Percentiles rank a stretch among this genome's conserved stretches.
Conservation (phyloP, 495 filamentous ascomycete genomes). For the Rhypophila decipiens region DNA sequence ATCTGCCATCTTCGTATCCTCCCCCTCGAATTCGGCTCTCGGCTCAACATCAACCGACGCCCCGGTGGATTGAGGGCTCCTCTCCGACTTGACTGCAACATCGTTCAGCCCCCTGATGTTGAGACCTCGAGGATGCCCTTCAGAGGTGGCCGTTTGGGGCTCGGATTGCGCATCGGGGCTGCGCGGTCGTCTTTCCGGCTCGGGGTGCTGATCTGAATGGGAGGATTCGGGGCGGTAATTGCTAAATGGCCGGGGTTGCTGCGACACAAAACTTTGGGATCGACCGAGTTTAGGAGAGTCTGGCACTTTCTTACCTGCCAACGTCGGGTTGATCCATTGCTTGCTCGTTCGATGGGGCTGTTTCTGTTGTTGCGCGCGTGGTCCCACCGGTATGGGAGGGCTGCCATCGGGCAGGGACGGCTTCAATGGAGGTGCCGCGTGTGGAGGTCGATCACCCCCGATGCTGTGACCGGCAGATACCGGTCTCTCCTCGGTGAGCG, state of each 20-base stretch:
- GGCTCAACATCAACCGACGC: constrained; percentile 32
- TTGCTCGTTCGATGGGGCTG: constrained; percentile 46
- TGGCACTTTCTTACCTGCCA: constrained; percentile 34
- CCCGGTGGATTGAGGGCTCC: constrained; percentile 33
- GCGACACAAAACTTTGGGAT: constrained; percentile 37
- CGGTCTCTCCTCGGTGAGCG: constrained; percentile 40
- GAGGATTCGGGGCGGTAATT: constrained; percentile 26
- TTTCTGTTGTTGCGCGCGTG: constrained; percentile 42
- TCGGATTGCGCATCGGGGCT: constrained; percentile 42
- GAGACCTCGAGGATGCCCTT: constrained; percentile 25
- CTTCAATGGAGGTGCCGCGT: constrained; percentile 41
- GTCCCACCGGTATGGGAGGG: constrained; percentile 52
- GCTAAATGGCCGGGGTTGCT: constrained; percentile 31
- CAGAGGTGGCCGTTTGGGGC: constrained; percentile 15
- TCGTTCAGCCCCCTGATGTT: constrained; percentile 30
- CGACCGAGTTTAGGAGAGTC: constrained; percentile 39
- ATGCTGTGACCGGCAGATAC: constrained; percentile 24
- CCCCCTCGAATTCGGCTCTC: constrained; percentile 9
- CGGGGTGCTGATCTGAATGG: constrained; percentile 35
- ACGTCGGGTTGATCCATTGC: constrained; percentile 55
- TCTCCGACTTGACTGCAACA: constrained; percentile 23
- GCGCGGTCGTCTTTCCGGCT: constrained; percentile 33
- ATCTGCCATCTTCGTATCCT: constrained; percentile 16
- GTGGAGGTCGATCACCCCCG: constrained; percentile 29
- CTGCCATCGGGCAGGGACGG: constrained; percentile 46